Conservation (phyloP, 257 asterid species). For the Salvia rosmarinus region DNA sequence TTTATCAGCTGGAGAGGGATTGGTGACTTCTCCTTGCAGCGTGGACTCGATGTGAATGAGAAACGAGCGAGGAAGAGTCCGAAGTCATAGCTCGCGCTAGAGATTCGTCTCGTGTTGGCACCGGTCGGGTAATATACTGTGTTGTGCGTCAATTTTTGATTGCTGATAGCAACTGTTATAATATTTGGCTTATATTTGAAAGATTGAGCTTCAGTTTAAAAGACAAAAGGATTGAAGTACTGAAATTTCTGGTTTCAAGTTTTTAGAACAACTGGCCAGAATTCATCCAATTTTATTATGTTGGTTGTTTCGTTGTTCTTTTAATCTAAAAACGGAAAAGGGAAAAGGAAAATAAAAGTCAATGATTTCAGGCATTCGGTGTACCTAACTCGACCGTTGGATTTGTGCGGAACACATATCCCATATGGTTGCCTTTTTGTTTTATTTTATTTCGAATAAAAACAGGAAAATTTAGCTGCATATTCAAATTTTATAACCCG, state of each 20-base stretch:
- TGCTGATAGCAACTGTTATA: conserved; percentile 31
- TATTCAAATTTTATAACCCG: too few relatives aligned
- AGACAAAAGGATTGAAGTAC: not conserved
- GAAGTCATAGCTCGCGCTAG: conserved; percentile 41
- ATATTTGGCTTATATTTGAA: not conserved
- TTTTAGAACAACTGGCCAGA: not conserved
- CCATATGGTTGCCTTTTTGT: too few relatives aligned
- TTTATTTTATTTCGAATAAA: too few relatives aligned
- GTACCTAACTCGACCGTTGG: not conserved
- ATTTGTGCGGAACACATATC: not conserved
- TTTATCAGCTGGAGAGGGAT: conserved; percentile 4
- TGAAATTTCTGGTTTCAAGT: not conserved
- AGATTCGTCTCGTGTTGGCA: conserved; percentile 34
- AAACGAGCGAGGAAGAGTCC: conserved; percentile 29
- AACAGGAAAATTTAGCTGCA: too few relatives aligned
- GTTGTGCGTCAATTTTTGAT: conserved; percentile 25
- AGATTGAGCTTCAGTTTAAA: too few relatives aligned
- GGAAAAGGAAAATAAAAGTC: too few relatives aligned
- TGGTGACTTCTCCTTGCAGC: conserved; percentile 14
- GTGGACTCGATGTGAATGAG: conserved; percentile 25
- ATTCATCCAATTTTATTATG: not conserved
- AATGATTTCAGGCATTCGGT: not conserved
- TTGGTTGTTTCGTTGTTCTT: not conserved
- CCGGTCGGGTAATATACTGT: conserved; percentile 25
- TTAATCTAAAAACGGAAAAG: not conserved